phyloP scores from a whole-genome alignment of 805 yeast genomes.

The Starmerella bombicola region DNA sequence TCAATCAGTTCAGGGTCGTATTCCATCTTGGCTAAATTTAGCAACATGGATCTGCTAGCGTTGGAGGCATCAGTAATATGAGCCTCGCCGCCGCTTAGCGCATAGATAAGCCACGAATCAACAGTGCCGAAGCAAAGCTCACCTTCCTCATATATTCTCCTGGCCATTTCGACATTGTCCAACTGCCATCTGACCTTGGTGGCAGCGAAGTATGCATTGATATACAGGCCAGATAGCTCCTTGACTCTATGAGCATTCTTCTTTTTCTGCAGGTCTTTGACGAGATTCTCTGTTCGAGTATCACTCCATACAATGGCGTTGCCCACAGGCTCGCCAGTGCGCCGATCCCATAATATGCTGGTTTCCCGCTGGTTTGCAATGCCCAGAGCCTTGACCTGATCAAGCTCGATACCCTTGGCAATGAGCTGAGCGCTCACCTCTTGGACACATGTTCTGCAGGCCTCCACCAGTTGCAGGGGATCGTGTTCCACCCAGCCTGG shows the following conservation, averaged over 20 bases:
- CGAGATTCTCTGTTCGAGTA: constrained; percentile 67
- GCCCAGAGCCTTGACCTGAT: constrained; percentile 60
- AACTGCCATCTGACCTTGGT: constrained; percentile 81
- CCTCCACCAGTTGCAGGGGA: constrained; percentile 68
- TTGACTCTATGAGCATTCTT: constrained; percentile 47
- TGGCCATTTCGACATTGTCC: constrained; percentile 58
- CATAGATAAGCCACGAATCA: constrained; percentile 86
- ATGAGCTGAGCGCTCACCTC: constrained; percentile 28
- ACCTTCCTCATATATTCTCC: constrained; percentile 57
- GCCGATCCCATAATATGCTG: constrained; percentile 67
- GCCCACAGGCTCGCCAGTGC: constrained; percentile 69
- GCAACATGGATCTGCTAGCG: constrained; percentile 81
- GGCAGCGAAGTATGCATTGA: constrained; percentile 85
- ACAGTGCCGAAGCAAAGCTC: constrained; percentile 86
- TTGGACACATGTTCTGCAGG: constrained; percentile 62
- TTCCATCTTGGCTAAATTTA: constrained; percentile 62
- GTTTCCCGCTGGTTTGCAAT: constrained; percentile 96
- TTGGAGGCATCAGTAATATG: constrained; percentile 81
- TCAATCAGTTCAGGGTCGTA: constrained; percentile 66
- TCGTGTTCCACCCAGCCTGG: constrained; percentile 81
- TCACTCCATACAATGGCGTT: constrained; percentile 96
- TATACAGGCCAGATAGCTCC: constrained; percentile 68
- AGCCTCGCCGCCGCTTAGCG: constrained; percentile 51
- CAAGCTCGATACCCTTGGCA: constrained; percentile 24
- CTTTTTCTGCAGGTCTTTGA: constrained; percentile 45